Evolutionary conservation across 345 rosid genomes (phyloP), one percentile per base, ranked within the genome.

Genomic region (Linum lewisii): DNA sequence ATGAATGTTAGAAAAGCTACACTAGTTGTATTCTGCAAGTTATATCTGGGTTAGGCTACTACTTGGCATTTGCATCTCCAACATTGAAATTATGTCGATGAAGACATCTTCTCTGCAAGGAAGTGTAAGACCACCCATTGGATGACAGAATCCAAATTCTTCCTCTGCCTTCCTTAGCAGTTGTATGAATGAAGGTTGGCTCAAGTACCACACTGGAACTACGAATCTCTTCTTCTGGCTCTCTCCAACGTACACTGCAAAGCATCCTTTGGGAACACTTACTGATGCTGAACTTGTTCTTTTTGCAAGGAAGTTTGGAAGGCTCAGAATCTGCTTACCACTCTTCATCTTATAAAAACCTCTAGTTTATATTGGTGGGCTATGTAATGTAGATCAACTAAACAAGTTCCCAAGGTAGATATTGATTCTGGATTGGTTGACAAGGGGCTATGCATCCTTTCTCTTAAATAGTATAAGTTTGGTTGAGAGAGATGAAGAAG

Each of bases 161-260:
- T 38, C 45, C 45, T 38, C 3, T 1, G 11, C 45, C 45, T 38
- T 38, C 45, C 11, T 38, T 38, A 38, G 45, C 45, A 38, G 16
- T 14, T 7, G 4, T 38, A 38, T 38, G 45, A 38, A 38, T 9
- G 45, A 38, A 38, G 45, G 45, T 38, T 38, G 16, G 16, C 8
- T 7, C 45, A 38, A 38, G 45, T 26, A 26, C 32, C 3, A 26
- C 2, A 26, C 6, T 26, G 32, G 6, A 38, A 51, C 23, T 21
- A 51, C 54, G 18, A 51, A 51, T 51, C 54, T 51, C 54, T 51
- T 51, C 54, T 51, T 51, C 10, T 51, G 21, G 21, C 23, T 21
- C 23, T 51, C 23, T 21, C 54, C 54, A 51, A 51, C 54, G 21
- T 51, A 51, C 5, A 51, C 21, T 51, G 54, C 54, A 21, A 51